Conservation (phyloP, 768 basidiomycete genomes). For the Asterophora lycoperdoides region DNA sequence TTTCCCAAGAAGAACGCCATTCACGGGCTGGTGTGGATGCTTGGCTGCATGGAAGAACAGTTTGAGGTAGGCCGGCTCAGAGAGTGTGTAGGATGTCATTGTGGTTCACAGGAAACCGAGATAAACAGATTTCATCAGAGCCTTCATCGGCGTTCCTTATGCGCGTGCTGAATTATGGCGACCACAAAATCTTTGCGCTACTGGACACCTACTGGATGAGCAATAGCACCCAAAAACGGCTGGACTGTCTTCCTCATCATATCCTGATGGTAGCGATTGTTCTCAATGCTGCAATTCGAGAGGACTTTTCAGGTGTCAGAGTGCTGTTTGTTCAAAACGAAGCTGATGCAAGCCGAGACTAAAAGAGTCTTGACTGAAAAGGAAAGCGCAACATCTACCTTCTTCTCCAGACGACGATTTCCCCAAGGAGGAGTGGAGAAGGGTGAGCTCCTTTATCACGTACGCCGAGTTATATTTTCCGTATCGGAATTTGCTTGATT, state of each 20-base stretch:
- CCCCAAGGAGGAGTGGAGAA: conserved; percentile 62
- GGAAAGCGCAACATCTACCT: conserved; percentile 88
- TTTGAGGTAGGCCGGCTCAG: conserved; percentile 64
- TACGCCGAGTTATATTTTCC: conserved; percentile 25
- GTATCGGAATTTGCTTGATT: neutral
- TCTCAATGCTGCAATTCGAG: conserved; percentile 6
- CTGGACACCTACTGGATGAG: no score
- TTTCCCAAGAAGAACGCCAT: conserved; percentile 73
- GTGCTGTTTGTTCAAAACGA: conserved; percentile 27
- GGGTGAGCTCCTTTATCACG: conserved; percentile 76
- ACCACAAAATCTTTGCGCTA: neutral
- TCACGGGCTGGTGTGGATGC: conserved; percentile 69
- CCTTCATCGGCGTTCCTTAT: no score
- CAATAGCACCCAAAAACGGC: no score
- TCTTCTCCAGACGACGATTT: conserved; percentile 66
- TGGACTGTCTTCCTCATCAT: no score
- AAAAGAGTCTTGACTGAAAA: conserved; percentile 74
- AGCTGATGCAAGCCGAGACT: conserved; percentile 56
- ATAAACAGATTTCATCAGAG: no score
- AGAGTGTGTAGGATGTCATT: conserved; percentile 48
- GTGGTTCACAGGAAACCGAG: conserved; percentile 3
- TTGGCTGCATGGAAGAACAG: conserved; percentile 77
- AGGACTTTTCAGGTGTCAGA: conserved; percentile 8
- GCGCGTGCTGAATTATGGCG: no score
- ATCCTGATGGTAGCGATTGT: conserved; percentile 8